Conservation (phyloP, 495 filamentous ascomycete genomes). For the Daldinia concentrica region DNA sequence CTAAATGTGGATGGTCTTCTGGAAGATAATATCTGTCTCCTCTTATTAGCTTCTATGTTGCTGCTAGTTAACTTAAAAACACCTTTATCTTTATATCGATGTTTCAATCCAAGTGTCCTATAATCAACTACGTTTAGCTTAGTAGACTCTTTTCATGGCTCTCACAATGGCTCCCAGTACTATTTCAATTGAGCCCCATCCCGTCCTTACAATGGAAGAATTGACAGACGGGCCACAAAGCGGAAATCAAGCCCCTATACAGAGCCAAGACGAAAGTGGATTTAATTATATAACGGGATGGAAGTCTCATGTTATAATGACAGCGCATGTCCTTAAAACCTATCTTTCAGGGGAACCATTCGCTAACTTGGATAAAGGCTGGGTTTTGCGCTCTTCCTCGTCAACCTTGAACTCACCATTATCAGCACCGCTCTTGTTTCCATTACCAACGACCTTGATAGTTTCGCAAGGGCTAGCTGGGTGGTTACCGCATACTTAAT, state of each 20-base stretch:
- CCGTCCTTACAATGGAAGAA: not conserved
- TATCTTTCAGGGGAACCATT: not conserved
- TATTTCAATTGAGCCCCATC: too few species aligned
- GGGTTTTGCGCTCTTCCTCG: constrained; percentile 44
- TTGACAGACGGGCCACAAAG: not conserved
- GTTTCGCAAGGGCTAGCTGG: constrained; percentile 57
- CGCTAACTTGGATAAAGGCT: not conserved
- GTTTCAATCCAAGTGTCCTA: too few species aligned
- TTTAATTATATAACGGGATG: constrained; percentile 12
- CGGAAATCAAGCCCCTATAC: not conserved
- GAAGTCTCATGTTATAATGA: not conserved
- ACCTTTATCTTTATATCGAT: too few species aligned
- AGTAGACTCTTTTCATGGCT: too few species aligned
- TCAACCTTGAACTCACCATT: constrained; percentile 59
- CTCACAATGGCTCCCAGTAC: too few species aligned
- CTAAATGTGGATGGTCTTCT: too few species aligned
- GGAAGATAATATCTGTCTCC: too few species aligned
- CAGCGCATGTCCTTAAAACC: not conserved
- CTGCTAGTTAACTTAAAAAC: too few species aligned
- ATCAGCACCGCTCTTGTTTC: constrained; percentile 60
- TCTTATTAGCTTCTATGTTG: too few species aligned
- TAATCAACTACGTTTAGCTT: too few species aligned
- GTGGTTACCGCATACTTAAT: constrained; percentile 60
- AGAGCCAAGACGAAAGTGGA: not conserved
- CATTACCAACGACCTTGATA: constrained; percentile 57